A percentile compares a stretch with the other conserved stretches of the same genome.
phyloP scores from a whole-genome alignment of 768 basidiomycete species.

The Pulveroboletus sp. region DNA sequence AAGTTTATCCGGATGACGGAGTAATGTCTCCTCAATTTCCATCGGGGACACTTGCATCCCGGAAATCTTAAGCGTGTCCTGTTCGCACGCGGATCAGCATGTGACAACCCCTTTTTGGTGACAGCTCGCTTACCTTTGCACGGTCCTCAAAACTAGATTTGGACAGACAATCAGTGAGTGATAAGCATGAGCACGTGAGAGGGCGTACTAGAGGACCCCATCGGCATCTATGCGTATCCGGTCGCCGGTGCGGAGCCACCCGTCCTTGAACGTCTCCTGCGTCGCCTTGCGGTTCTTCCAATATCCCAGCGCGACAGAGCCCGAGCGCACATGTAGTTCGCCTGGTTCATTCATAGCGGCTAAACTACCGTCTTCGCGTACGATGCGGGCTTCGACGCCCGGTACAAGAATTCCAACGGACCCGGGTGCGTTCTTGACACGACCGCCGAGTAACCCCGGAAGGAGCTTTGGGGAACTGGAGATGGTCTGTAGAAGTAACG shows the following conservation, averaged over 20 bases:
- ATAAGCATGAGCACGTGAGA: background rate
- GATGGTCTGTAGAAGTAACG: conserved; percentile 46
- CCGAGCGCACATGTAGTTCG: conserved; percentile 59
- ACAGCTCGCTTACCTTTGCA: conserved; percentile 54
- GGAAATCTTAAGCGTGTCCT: conserved; percentile 81
- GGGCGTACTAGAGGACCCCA: conserved; percentile 61
- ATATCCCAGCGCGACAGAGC: conserved; percentile 63
- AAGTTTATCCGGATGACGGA: conserved; percentile 57
- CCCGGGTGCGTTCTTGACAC: conserved; percentile 37
- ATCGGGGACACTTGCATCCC: conserved; percentile 78
- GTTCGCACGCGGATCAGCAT: background rate
- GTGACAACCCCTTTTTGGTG: background rate
- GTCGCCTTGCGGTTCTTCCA: conserved; percentile 70
- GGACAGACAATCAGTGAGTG: background rate
- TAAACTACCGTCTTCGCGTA: conserved; percentile 56
- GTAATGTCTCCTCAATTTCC: conserved; percentile 69
- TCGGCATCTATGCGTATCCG: conserved; percentile 58
- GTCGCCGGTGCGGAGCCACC: conserved; percentile 80
- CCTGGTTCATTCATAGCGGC: conserved; percentile 58
- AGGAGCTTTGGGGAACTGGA: conserved; percentile 42
- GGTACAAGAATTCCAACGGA: conserved; percentile 60
- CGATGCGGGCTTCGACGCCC: conserved; percentile 60
- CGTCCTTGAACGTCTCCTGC: conserved; percentile 58
- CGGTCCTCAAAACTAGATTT: conserved; percentile 80
- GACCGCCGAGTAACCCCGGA: conserved; percentile 46